Evolutionary conservation across 331 rosid genomes (phyloP).

Genomic region (Acacia concinna): DNA sequence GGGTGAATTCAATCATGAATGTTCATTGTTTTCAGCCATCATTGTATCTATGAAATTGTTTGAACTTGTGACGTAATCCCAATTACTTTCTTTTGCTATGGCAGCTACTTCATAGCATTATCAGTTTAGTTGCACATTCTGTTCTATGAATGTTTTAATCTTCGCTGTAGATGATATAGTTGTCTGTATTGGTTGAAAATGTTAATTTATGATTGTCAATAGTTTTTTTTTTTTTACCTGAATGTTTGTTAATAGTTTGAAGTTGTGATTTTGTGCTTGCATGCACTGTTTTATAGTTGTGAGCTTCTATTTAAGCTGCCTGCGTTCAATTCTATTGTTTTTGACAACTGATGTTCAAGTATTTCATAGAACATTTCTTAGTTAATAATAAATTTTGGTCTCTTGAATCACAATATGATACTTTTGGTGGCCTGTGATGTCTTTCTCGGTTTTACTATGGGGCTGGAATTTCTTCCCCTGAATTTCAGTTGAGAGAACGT

Average conservation of each 20-base stretch:
- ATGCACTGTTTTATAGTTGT: neutral
- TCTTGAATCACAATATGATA: neutral
- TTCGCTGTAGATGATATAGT: neutral
- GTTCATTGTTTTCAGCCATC: neutral
- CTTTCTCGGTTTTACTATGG: neutral
- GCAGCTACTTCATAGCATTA: neutral
- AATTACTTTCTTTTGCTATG: neutral
- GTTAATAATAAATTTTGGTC: neutral
- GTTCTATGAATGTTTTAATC: neutral
- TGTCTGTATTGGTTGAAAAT: neutral
- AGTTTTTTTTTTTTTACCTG: too few species aligned
- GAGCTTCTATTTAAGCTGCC: neutral
- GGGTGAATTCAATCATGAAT: neutral
- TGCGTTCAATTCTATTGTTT: neutral
- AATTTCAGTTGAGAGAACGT: neutral
- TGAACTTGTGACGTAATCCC: neutral
- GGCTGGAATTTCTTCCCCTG: neutral
- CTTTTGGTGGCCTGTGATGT: neutral
- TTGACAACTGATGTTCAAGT: neutral
- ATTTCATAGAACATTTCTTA: neutral
- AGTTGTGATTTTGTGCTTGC: slow-evolving; percentile 1
- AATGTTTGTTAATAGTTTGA: neutral
- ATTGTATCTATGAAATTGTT: neutral
- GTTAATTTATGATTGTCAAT: neutral
- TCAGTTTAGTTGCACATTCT: neutral